Evolutionary conservation across 169 alveolate genomes (phyloP), one percentile per base, ranked within the genome.

Genomic region (Blepharisma undulans): DNA sequence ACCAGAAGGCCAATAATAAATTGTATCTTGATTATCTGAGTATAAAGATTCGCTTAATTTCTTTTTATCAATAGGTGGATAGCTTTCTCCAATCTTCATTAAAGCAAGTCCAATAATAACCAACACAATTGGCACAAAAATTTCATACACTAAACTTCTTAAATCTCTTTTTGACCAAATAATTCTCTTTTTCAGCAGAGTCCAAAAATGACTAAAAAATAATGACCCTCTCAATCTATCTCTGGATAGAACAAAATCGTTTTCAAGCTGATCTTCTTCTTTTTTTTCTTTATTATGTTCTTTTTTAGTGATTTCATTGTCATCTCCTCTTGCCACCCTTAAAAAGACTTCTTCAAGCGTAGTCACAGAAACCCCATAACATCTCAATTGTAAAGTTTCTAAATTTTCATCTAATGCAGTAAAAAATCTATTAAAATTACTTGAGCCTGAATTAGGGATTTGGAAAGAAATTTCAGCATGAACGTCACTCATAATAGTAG

Each of bases 331-430:
- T 19, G 91, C 91, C 4, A 97, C 99, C 89, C 94, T 95, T 84
- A 97, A 92, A 89, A 97, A 97, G 12, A 97, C 99, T 82, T 97
- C 98, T 94, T 97, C 98, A 72, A 97, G 92, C 30, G 98, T 97
- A 21, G 98, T 96, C 88, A 97, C 96, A 7, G 98, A 96, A 3
- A 97, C 95, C 27, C 98, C 98, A 72, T 96, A 97, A 16, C 96
- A 87, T 33, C 91, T 77, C 18, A 96, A 92, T 19, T 90, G 90
- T 27, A 95, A 82, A 0, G 21, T 6, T 12, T 90, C 60, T 32
- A 95, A 81, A 30, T 93, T 92, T 0, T 32, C 33, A 80, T 97
- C 99, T 36, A 97, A 92, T 8, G 92, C 91, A 3, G 82, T 90
- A 89, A 97, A 97, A 77, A 97, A 94, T 19, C 79, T 80, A 30